phyloP scores from a whole-genome alignment of 176 grass and related monocot genomes.

The Avena insularis region DNA sequence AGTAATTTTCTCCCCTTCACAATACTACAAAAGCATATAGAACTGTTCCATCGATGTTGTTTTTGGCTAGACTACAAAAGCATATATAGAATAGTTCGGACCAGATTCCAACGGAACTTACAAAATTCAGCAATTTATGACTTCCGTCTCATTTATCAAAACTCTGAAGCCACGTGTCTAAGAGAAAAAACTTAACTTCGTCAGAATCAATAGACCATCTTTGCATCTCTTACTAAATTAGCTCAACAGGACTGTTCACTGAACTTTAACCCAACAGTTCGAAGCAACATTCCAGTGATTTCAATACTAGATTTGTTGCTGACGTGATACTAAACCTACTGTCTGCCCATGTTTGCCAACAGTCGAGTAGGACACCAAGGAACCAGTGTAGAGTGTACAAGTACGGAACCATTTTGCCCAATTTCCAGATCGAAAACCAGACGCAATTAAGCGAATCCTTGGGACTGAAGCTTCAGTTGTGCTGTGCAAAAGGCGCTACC shows the following conservation, averaged over 20 bases:
- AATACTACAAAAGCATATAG: background rate
- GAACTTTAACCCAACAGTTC: background rate
- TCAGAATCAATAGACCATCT: constrained; percentile 1
- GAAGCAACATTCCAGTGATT: background rate
- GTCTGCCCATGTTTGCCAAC: background rate
- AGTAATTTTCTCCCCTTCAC: background rate
- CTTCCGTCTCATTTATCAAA: background rate
- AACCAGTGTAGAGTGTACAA: background rate
- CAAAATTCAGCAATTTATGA: background rate
- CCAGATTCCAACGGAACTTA: background rate
- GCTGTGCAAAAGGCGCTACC: constrained; percentile 37
- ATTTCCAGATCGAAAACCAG: background rate
- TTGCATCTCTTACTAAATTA: background rate
- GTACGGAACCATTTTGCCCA: background rate
- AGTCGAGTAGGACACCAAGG: background rate
- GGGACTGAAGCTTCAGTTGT: too few relatives aligned
- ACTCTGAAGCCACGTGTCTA: background rate
- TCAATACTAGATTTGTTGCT: background rate
- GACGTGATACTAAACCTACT: background rate
- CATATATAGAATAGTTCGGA: constrained; percentile 8
- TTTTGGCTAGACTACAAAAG: background rate
- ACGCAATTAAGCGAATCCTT: constrained; percentile 1
- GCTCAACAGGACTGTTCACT: background rate
- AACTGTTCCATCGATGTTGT: background rate
- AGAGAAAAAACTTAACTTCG: background rate